A percentile compares a stretch with the other conserved stretches of the same genome.
Conservation (phyloP, 495 filamentous ascomycete species). For the Neurospora africana region DNA sequence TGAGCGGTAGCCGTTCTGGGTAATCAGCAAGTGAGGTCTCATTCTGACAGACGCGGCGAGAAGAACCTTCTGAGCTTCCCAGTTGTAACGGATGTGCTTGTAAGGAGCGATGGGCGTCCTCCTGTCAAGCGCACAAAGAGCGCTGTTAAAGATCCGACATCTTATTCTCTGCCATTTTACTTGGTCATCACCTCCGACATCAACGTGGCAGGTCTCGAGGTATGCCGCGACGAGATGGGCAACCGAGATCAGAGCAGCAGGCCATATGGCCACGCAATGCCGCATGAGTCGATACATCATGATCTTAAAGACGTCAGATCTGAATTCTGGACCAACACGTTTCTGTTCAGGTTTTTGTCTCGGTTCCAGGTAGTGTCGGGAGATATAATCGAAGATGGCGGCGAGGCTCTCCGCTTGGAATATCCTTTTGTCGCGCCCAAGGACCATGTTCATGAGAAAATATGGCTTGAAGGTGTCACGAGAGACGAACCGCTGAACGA, state of each 20-base stretch:
- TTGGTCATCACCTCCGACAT: background rate
- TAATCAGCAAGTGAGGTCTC: slow-evolving; percentile 26
- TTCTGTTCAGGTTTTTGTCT: background rate
- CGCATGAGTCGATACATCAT: slow-evolving; percentile 23
- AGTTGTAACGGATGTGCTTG: slow-evolving; percentile 27
- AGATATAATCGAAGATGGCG: slow-evolving; percentile 22
- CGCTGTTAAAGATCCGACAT: slow-evolving; percentile 26
- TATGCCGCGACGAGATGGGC: slow-evolving; percentile 24
- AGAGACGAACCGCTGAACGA: slow-evolving; percentile 23
- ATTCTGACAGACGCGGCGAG: slow-evolving; percentile 25
- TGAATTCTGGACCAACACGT: background rate
- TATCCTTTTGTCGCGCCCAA: slow-evolving; percentile 22
- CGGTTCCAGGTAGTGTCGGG: slow-evolving; percentile 17
- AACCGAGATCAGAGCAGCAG: slow-evolving; percentile 22
- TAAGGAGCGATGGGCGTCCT: slow-evolving; percentile 19
- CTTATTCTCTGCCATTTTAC: slow-evolving; percentile 11
- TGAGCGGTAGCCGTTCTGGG: slow-evolving; percentile 24
- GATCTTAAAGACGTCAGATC: slow-evolving; percentile 20
- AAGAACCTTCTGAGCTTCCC: slow-evolving; percentile 34
- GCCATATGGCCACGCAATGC: slow-evolving; percentile 24
- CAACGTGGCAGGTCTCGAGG: slow-evolving; percentile 19
- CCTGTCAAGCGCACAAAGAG: slow-evolving; percentile 21
- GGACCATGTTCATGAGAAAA: slow-evolving; percentile 27
- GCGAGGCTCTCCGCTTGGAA: slow-evolving; percentile 16
- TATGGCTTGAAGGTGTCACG: slow-evolving; percentile 25